Evolutionary conservation across 345 rosid genomes (phyloP).

Genomic region (Draba incana): DNA sequence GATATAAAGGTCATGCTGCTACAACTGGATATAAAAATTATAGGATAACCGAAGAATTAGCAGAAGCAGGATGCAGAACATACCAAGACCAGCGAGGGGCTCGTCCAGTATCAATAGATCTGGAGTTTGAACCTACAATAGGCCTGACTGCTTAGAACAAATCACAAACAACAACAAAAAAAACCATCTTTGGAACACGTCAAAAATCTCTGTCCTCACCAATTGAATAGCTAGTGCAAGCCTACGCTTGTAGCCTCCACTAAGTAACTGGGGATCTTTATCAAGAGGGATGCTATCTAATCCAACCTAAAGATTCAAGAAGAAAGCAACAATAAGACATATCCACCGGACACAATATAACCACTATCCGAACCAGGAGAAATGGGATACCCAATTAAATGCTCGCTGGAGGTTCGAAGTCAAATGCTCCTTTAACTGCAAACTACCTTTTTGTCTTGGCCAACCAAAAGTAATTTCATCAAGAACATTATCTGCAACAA

Average conservation of each 20-base stretch:
- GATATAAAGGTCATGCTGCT: too few relatives aligned
- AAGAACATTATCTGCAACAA: slow-evolving; percentile 82
- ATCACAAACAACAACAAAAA: not conserved
- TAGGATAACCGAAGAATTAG: slow-evolving; percentile 21
- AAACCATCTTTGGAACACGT: not conserved
- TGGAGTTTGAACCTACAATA: slow-evolving; percentile 77
- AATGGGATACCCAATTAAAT: slow-evolving; percentile 66
- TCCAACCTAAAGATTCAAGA: slow-evolving; percentile 68
- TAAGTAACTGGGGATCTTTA: slow-evolving; percentile 85
- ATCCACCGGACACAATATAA: slow-evolving; percentile 15
- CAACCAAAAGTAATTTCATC: slow-evolving; percentile 92
- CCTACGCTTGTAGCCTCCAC: slow-evolving; percentile 93
- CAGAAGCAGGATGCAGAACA: slow-evolving; percentile 36
- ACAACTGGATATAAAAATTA: not conserved
- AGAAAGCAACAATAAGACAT: slow-evolving; percentile 13
- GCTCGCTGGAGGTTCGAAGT: slow-evolving; percentile 82
- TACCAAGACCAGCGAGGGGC: slow-evolving; percentile 98
- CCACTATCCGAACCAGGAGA: slow-evolving; percentile 23
- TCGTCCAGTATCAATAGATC: slow-evolving; percentile 86
- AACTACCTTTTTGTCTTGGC: slow-evolving; percentile 78
- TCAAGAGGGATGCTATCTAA: slow-evolving; percentile 73
- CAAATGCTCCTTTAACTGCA: slow-evolving; percentile 65
- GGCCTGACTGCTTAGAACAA: slow-evolving; percentile 13
- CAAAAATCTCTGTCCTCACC: slow-evolving; percentile 50
- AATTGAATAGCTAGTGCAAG: slow-evolving; percentile 92